A percentile compares a stretch with the other conserved stretches of the same genome.
phyloP scores from a whole-genome alignment of 441 rosid genomes.

The Cnidoscolus chayamansa region DNA sequence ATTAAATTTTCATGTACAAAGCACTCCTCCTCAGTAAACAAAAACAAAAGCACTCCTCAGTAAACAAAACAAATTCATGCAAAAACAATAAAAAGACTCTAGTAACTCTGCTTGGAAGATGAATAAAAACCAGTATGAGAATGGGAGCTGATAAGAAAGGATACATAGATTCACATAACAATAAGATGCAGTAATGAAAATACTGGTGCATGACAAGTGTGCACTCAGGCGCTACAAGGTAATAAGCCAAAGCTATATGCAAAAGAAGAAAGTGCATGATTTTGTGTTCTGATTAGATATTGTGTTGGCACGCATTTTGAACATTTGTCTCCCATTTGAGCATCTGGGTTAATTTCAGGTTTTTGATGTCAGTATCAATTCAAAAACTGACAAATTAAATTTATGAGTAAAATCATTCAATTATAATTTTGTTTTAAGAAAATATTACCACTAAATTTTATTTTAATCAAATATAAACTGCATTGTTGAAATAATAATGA shows the following conservation, averaged over 20 bases:
- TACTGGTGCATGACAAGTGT: background rate
- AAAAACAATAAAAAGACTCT: no score
- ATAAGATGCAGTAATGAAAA: background rate
- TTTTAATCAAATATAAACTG: no score
- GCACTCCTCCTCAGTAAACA: background rate
- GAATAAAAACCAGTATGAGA: background rate
- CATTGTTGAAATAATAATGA: no score
- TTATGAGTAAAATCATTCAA: no score
- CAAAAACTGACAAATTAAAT: no score
- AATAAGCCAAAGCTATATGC: background rate
- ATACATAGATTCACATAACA: background rate
- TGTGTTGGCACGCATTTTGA: background rate
- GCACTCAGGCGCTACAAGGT: no score
- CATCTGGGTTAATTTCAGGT: background rate
- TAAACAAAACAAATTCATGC: no score
- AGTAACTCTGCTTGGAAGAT: background rate
- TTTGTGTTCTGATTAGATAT: background rate
- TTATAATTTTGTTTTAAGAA: no score
- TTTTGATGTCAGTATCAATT: no score
- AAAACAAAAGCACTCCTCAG: no score
- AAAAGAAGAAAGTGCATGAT: slow-evolving; percentile 11
- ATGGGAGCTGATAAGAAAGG: background rate
- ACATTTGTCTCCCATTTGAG: background rate
- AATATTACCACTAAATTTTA: no score
- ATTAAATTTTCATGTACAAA: background rate